Evolutionary conservation across 331 rosid species (phyloP), one percentile per base, ranked within the genome.

Genomic region (Erythrophleum ivorense): DNA sequence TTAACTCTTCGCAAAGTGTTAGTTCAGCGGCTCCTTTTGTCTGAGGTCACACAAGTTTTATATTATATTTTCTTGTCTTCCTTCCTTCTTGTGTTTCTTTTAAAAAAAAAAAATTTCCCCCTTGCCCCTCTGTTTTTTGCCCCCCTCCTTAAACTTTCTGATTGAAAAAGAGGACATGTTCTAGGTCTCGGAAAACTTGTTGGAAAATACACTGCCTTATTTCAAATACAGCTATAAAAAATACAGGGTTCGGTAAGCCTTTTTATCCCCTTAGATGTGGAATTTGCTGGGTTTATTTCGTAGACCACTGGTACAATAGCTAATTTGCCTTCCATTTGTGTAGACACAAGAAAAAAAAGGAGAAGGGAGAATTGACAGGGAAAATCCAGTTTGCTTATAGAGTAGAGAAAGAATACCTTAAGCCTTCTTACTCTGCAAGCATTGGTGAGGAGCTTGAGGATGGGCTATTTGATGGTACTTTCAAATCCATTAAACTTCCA

Each of bases 351-450:
- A 90, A 84, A 75, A 89, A 87, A 72, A 60, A 34, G 7, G 97
- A 92, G 86, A 92, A 87, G 72, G 98, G 97, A 58, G 87, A 82
- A 72, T 77, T 86, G 31, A 62, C 29, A 34, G 95, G 89, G 74
- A 93, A 65, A 80, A 72, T 93, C 77, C 97, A 83, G 81, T 93
- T 95, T 83, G 49, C 89, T 78, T 84, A 92, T 77, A 91, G 99
- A 89, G 99, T 91, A 55, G 99, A 96, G 88, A 96, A 96, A 76
- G 98, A 96, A 87, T 94, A 92, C 88, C 88, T 96, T 82, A 96
- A 90, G 84, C 97, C 99, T 72, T 82, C 97, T 70, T 95, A 95
- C 79, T 78, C 98, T 59, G 99, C 99, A 48, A 95, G 98, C 91
- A 93, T 92, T n/a, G 94, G 94, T 0, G 89, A 84, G 78, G 99